A percentile compares a stretch with the other conserved stretches of the same genome.
Conservation (phyloP, 352 stramenopile genomes). For the Phytopythium montanum region DNA sequence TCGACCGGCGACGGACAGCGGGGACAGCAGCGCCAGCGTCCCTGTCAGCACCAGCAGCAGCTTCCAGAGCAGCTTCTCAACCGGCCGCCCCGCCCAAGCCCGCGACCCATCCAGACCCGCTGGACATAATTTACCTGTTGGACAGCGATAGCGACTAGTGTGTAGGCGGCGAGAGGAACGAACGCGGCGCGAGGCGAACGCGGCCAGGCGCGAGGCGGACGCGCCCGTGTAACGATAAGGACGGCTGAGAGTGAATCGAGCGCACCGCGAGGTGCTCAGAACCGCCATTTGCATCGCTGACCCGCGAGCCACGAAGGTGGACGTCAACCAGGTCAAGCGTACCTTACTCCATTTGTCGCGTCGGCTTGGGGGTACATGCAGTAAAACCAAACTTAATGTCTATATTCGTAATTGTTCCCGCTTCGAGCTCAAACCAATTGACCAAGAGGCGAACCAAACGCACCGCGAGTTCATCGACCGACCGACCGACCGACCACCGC, state of each 20-base stretch:
- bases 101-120: conserved; percentile 19
- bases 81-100: conserved; percentile 16
- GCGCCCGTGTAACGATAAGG: conserved; percentile 1
- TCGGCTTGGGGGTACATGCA: no score
- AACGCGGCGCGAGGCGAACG: neutral
- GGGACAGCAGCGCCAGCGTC: conserved; percentile 3
- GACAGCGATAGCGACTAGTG: conserved; percentile 71
- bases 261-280: neutral
- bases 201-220: neutral
- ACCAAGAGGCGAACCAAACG: conserved; percentile 4
- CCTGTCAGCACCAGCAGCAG: neutral
- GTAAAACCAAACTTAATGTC: neutral
- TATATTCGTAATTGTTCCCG: neutral
- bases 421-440: neutral
- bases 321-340: conserved; percentile 1
- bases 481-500: no score
- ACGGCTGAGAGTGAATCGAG: neutral
- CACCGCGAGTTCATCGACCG: no score
- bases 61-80: neutral
- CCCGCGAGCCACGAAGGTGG: neutral
- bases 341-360: no score
- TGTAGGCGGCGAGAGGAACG: neutral
- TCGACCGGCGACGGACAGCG: conserved; percentile 27
- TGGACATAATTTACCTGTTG: conserved; percentile 76
- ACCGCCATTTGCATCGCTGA: neutral